Conservation (phyloP, 257 asterid species). For the Ophiorrhiza pumila region DNA sequence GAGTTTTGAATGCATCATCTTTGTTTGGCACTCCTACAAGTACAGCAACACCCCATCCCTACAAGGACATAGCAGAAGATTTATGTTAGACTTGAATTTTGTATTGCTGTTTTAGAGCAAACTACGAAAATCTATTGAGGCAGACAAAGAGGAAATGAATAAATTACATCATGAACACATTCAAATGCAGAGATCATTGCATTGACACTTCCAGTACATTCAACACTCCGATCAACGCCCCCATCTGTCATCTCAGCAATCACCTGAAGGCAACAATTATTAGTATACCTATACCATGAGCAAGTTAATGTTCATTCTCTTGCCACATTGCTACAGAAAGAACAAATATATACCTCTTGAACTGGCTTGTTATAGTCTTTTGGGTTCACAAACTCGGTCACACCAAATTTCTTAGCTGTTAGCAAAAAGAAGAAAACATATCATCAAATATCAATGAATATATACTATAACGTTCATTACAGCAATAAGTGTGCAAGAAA, state of each 20-base stretch:
- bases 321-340: not conserved
- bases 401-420: slow-evolving; percentile 7
- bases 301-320: too few species aligned
- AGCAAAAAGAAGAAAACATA: not conserved
- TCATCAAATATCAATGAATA: not conserved
- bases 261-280: not conserved
- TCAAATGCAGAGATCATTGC: slow-evolving; percentile 5
- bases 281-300: too few species aligned
- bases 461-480: too few species aligned
- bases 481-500: too few species aligned
- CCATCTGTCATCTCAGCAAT: too few species aligned
- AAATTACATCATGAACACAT: slow-evolving; percentile 5
- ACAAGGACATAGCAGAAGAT: not conserved
- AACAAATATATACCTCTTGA: not conserved
- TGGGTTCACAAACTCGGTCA: not conserved
- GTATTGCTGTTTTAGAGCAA: too few species aligned
- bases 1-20: slow-evolving; percentile 7
- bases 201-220: not conserved
- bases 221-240: slow-evolving; percentile 4
- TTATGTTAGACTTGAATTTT: too few species aligned
- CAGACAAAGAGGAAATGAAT: not conserved
- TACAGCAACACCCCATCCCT: slow-evolving; percentile 10
- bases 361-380: too few species aligned
- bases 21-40: slow-evolving; percentile 7
- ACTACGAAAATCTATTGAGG: too few species aligned